Conservation (phyloP, 208 protist genomes). For the Wallacemonas collosoma region DNA sequence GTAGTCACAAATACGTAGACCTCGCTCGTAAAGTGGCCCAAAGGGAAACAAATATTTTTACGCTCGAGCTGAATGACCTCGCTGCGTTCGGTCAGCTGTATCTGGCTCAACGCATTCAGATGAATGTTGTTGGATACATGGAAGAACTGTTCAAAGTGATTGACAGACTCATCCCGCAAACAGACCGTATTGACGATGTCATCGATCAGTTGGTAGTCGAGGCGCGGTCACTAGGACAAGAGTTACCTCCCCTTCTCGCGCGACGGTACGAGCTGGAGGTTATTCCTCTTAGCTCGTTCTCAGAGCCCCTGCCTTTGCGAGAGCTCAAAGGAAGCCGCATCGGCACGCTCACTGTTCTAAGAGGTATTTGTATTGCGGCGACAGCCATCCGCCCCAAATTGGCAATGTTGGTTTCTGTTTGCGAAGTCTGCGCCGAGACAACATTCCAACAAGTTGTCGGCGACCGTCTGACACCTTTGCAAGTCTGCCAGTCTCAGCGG, state of each 20-base stretch:
- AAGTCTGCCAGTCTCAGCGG: conserved; percentile 85
- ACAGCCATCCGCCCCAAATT: conserved; percentile 87
- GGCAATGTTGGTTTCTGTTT: conserved; percentile 83
- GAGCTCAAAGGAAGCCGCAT: conserved; percentile 74
- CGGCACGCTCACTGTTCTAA: conserved; percentile 78
- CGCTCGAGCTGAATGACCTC: conserved; percentile 68
- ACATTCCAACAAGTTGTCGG: conserved; percentile 92
- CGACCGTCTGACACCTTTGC: conserved; percentile 76
- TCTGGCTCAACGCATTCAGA: conserved; percentile 81
- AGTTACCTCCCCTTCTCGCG: conserved; percentile 62
- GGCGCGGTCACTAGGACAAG: conserved; percentile 60
- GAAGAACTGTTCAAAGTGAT: conserved; percentile 80
- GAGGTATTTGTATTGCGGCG: conserved; percentile 89
- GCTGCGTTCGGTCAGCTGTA: conserved; percentile 67
- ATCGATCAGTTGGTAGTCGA: conserved; percentile 75
- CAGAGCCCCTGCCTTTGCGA: conserved; percentile 57
- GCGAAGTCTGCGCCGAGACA: conserved; percentile 88
- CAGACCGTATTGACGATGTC: conserved; percentile 51
- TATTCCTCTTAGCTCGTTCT: conserved; percentile 47
- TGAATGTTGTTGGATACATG: conserved; percentile 86
- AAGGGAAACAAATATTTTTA: conserved; percentile 45
- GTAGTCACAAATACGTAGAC: conserved; percentile 54
- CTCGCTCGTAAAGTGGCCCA: conserved; percentile 45
- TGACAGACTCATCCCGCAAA: conserved; percentile 66
- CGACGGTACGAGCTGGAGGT: conserved; percentile 78